phyloP scores from a whole-genome alignment of 2,329 filamentous ascomycete genomes.

The Ophiostoma montium region DNA sequence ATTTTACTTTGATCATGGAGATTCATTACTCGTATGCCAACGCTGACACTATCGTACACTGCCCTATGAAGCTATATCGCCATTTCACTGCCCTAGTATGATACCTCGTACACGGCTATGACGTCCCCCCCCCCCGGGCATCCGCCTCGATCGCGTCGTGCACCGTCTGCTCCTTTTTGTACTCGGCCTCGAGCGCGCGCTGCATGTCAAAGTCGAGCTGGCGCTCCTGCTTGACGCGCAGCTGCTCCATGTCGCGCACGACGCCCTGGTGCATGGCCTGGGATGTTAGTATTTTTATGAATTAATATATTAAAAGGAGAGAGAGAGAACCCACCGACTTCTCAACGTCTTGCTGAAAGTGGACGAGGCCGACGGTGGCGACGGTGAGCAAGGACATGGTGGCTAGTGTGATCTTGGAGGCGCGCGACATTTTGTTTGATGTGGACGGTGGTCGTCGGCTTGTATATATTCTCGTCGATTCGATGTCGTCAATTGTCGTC shows the following conservation, averaged over 20 bases:
- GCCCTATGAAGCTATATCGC: no score
- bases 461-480: no score
- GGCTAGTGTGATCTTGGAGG: slow-evolving; percentile 73
- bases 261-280: slow-evolving; percentile 95
- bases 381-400: slow-evolving; percentile 64
- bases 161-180: slow-evolving; percentile 76
- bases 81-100: no score
- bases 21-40: no score
- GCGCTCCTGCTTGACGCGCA: slow-evolving; percentile 76
- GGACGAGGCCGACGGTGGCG: slow-evolving; percentile 70
- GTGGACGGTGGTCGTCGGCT: no score
- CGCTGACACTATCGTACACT: no score
- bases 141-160: slow-evolving; percentile 24
- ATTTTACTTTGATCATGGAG: not conserved
- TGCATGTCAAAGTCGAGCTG: slow-evolving; percentile 94
- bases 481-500: not conserved
- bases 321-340: slow-evolving; percentile 59
- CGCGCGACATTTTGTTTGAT: slow-evolving; percentile 75
- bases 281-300: slow-evolving; percentile 9
- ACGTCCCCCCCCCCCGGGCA: not conserved
- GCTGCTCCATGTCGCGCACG: slow-evolving; percentile 86
- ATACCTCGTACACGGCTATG: no score
- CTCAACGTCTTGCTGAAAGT: slow-evolving; percentile 73
- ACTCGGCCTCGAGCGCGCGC: slow-evolving; percentile 69
- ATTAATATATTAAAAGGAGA: no score